Evolutionary conservation across 768 basidiomycete genomes (phyloP).

Genomic region (Hypholoma sublateritium): DNA sequence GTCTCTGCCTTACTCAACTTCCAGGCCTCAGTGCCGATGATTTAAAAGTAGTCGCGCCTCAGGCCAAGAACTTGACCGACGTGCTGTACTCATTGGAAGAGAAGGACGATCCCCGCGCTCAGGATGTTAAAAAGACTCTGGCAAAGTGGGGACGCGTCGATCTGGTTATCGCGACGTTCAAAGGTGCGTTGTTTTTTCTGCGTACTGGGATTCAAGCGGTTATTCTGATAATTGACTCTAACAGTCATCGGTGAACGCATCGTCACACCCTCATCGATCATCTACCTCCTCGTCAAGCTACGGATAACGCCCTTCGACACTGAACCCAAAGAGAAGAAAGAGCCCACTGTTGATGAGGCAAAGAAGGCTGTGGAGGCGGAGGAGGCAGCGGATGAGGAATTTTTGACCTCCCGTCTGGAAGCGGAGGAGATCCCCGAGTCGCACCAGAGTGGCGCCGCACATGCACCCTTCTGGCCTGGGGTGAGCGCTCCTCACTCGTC

Average conservation of each 20-base stretch:
- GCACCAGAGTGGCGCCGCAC: slow-evolving; percentile 60
- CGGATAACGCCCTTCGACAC: slow-evolving; percentile 61
- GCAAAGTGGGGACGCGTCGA: slow-evolving; percentile 75
- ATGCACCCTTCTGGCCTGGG: slow-evolving; percentile 91
- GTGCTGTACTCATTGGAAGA: slow-evolving; percentile 50
- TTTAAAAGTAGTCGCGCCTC: slow-evolving; percentile 32
- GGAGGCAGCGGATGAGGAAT: slow-evolving; percentile 67
- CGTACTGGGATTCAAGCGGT: not conserved
- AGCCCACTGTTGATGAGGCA: slow-evolving; percentile 46
- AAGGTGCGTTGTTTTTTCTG: slow-evolving; percentile 50
- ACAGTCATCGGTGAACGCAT: slow-evolving; percentile 88
- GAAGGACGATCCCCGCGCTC: slow-evolving; percentile 46
- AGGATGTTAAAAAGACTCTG: slow-evolving; percentile 63
- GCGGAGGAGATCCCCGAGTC: slow-evolving; percentile 55
- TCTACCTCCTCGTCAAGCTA: slow-evolving; percentile 83
- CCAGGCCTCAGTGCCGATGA: slow-evolving; percentile 67
- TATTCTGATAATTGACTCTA: not conserved
- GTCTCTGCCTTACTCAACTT: slow-evolving; percentile 65
- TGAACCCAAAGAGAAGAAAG: slow-evolving; percentile 31
- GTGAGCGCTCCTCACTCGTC: slow-evolving; percentile 42
- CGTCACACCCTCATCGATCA: slow-evolving; percentile 86
- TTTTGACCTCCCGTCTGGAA: slow-evolving; percentile 62
- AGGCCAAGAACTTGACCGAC: slow-evolving; percentile 43
- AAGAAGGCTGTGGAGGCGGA: slow-evolving; percentile 46
- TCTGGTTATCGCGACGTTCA: slow-evolving; percentile 80